Conservation (phyloP, 2,329 filamentous ascomycete genomes). For the Alternaria novae-zelandiae region DNA sequence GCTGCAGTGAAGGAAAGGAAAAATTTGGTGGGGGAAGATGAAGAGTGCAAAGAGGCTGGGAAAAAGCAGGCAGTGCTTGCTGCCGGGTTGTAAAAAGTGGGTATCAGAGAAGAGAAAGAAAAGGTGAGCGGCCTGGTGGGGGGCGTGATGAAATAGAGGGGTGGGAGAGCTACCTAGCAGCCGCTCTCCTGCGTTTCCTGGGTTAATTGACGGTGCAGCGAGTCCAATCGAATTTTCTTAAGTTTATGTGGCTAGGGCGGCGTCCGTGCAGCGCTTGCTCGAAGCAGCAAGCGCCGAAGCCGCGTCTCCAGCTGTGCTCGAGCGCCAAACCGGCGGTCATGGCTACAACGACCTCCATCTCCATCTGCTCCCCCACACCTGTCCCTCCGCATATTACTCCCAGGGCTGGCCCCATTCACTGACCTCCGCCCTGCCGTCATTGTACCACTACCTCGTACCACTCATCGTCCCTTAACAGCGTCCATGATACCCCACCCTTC, state of each 20-base stretch:
- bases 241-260: constrained; percentile 13
- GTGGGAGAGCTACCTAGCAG: constrained; percentile 15
- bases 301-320: constrained; percentile 2
- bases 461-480: constrained; percentile 7
- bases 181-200: constrained; percentile 18
- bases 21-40: constrained; percentile 25
- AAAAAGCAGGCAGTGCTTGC: constrained; percentile 56
- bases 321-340: constrained; percentile 6
- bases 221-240: constrained; percentile 22
- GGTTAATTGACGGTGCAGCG: constrained; percentile 14
- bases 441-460: constrained; percentile 2
- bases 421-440: constrained; percentile 10
- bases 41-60: constrained; percentile 47
- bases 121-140: constrained; percentile 50
- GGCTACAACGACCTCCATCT: constrained; percentile 6
- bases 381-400: constrained; percentile 14
- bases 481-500: constrained; percentile 22
- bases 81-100: constrained; percentile 58
- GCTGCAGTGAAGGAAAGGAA: constrained; percentile 52
- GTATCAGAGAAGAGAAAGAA: constrained; percentile 59
- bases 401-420: constrained; percentile 28
- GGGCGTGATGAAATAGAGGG: constrained; percentile 39
- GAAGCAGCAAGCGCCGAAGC: constrained; percentile 16
- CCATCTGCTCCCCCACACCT: constrained; percentile 7
- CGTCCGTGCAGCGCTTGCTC: constrained; percentile 8